Base-by-base conservation (phyloP, 176 grass and related monocot genomes). In the Panicum miliaceum region DNA sequence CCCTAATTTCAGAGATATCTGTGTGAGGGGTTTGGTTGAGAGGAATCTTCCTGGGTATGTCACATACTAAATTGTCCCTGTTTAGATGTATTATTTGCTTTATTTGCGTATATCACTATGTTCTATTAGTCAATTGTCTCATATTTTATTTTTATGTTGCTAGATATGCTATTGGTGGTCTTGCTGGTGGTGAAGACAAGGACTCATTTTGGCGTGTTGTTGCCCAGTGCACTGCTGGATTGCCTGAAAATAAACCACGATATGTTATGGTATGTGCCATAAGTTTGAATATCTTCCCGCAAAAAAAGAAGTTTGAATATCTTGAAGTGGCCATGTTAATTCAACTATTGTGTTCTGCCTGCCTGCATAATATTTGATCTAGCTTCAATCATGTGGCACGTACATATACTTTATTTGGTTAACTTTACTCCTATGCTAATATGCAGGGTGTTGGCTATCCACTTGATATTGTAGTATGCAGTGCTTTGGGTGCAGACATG, bases 101-200 rank as follows among this genome's bases (percentile, higher is more conserved):
- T 78, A 36, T 52, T 71, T 73, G 38, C 47, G 40, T 73, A 11
- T 29, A 76, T 47, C 19, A 16, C 5, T 78, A n/a, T 9, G 4
- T 68, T 32, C 12, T 72, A 66, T 76, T 72, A 23, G 27, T 51
- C 47, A 53, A 45, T 11, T 54, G 9, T 45, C 61, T 86, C 12
- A 86, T 47, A 8, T 23, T 4, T 48, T 51, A 81, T 45, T 3
- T 29, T 77, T 64, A 81, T 82, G 32, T 78, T 76, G 70, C 53
- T 92, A 98, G 96, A 83, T 98, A 98, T 90, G 96, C 96, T 64
- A 95, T 94, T 87, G 96, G 96, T 87, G 93, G 93, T 81, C 96
- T 98, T 94, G 72, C 91, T 69, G 96, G 93, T 64, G 96, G 96
- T 78, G 96, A 98, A 92, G 96, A 98, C 83, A 98, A 98, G 88